Base-by-base conservation (phyloP, 495 filamentous ascomycete genomes). In the Chaetomidium leptoderma region DNA sequence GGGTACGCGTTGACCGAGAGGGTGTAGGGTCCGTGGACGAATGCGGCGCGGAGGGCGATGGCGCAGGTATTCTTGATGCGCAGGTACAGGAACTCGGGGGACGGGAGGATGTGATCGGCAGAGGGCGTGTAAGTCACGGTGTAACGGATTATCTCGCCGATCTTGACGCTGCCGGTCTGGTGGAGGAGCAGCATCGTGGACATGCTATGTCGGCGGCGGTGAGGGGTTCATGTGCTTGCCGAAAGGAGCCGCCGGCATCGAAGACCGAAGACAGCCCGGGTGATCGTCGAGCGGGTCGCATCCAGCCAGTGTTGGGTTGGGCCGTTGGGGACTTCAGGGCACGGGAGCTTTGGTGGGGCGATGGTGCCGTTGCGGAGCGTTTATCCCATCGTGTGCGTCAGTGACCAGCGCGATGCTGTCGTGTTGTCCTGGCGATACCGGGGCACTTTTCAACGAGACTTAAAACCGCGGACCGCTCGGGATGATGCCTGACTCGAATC, bases 11-110 rank as follows among this genome's bases (percentile, higher is more conserved):
- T 85, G 9, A 91, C 83, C 61, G 91, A 89, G 9, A 97, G 79
- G 1, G 85, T 95, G 70, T 98, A 98, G 2, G 93, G 93, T 1
- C 93, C 93, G 72, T 95, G 93, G 39, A 98, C 83, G 67, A 96
- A 98, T 36, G 93, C 93, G 46, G 93, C 93, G 62, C 93, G 89
- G 13, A 97, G 77, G 4, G 93, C 86, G 56, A 92, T 88, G 14
- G 91, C 85, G 21, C 89, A 92, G n/a, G 87, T 89, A 64, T 98
- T 98, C 65, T 87, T 91, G 68, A 98, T 84, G 59, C 86, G 88
- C 39, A 98, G 83, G 69, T 91, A 81, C 30, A 98, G 81, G 57
- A 83, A 73, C 43, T 83, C 71, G 9, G 92, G 92, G 23, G 88
- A 82, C 3, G 93, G 95, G 7, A 92, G 83, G 62, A 96, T 91